Base-by-base conservation (phyloP, 768 basidiomycete genomes). In the Lyophyllum decastes region DNA sequence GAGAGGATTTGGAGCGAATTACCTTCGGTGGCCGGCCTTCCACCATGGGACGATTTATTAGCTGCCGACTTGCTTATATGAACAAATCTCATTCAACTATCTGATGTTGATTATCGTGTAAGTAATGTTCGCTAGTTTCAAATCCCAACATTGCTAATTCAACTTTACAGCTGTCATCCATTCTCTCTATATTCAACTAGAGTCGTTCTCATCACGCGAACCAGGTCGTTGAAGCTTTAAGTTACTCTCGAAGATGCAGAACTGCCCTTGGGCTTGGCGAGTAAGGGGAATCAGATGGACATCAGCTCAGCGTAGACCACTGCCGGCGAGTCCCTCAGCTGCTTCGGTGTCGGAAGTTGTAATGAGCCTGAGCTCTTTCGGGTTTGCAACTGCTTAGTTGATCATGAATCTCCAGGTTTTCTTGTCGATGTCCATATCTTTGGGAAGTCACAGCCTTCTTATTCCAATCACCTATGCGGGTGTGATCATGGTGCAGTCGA, bases 1-100 rank as follows among this genome's bases (percentile, higher is more conserved):
- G 62, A 73, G 54, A 67, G 73, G 56, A 67, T 77, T 1, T 85
- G 85, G 85, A 68, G 75, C 19, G 73, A 74, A 33, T 68, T 86
- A 27, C 85, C 83, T 11, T 57, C 64, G 2, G 63, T 82, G 41
- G 63, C 79, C 14, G 78, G 78, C 4, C 69, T 85, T 25, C 78
- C 82, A 1, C 56, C 65, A 33, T 86, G 85, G 85, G 67, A 73
- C 38, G 76, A 77, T 6, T 56, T 72, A 22, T 47, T 63, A 49
- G 48, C 34, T 8, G 60, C 19, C 14, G 67, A 69, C 46, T 51
- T 67, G 50, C 33, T 55, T 49, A 34, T 9, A 3, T 54, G 53
- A 46, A 47, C 16, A 19, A 16, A 25, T 41, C 16, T 34, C 27
- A 4, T 21, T 43, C 16, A 21, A 7, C 21, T 21, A 10, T 27